Conservation (phyloP, 169 alveolate genomes). For the Plasmodium malariae region DNA sequence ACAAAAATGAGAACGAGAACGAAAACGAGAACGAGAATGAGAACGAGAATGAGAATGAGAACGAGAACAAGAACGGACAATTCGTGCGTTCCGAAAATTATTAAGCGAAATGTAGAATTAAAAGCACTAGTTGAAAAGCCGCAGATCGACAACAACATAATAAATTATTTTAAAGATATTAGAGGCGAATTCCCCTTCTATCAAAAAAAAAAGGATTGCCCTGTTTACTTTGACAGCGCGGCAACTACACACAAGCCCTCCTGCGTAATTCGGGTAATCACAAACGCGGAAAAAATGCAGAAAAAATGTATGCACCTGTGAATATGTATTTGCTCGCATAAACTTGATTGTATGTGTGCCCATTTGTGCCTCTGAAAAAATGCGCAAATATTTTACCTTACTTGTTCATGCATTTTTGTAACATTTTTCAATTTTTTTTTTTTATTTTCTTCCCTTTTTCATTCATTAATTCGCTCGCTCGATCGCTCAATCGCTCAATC, state of each 20-base stretch:
- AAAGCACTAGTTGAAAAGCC: slow-evolving; percentile 35
- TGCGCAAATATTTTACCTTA: too few species aligned
- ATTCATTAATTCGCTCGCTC: too few species aligned
- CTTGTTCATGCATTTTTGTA: too few species aligned
- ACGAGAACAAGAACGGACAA: not conserved
- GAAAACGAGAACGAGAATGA: too few species aligned
- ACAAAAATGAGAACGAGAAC: too few species aligned
- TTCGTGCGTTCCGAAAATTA: not conserved
- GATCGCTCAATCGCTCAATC: too few species aligned
- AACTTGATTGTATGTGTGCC: not conserved
- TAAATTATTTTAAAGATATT: slow-evolving; percentile 44
- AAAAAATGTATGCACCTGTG: slow-evolving; percentile 26
- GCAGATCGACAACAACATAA: slow-evolving; percentile 20
- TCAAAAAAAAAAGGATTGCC: slow-evolving; percentile 16
- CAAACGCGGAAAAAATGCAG: not conserved
- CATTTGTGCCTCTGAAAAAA: too few species aligned
- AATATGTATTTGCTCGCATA: slow-evolving; percentile 8
- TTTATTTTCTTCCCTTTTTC: too few species aligned
- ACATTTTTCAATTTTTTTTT: too few species aligned
- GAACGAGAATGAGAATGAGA: too few species aligned
- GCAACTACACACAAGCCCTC: slow-evolving; percentile 85
- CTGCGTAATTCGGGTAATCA: slow-evolving; percentile 76
- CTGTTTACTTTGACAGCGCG: slow-evolving; percentile 84
- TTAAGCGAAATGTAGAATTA: slow-evolving; percentile 12
- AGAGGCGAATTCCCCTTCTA: slow-evolving; percentile 48